phyloP scores from a whole-genome alignment of 2,329 filamentous ascomycete species.

The Rutstroemia sydowiana region DNA sequence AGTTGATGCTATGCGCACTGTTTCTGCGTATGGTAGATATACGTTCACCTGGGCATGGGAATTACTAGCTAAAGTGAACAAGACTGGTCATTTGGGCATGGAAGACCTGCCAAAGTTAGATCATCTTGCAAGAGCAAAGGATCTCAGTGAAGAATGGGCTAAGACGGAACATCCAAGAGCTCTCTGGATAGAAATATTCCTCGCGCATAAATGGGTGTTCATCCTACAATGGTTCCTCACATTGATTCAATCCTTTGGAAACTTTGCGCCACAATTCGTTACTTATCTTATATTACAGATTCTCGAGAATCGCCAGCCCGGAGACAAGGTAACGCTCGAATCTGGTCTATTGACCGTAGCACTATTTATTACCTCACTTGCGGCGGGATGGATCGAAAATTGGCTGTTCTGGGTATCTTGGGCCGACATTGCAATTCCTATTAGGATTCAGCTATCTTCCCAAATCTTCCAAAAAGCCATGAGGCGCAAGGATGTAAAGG shows the following conservation, averaged over 20 bases:
- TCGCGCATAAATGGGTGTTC: constrained; percentile 50
- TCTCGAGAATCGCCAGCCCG: constrained; percentile 48
- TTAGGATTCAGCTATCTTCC: constrained; percentile 62
- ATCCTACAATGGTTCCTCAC: constrained; percentile 52
- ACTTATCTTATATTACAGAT: constrained; percentile 58
- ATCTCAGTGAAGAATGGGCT: constrained; percentile 44
- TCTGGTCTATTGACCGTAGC: constrained; percentile 63
- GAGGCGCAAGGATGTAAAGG: constrained; percentile 69
- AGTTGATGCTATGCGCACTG: constrained; percentile 58
- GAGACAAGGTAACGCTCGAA: constrained; percentile 40
- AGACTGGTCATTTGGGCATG: constrained; percentile 53
- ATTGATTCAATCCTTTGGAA: constrained; percentile 30
- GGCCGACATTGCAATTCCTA: constrained; percentile 54
- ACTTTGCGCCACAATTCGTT: constrained; percentile 63
- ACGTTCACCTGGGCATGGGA: constrained; percentile 58
- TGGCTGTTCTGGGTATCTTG: constrained; percentile 62
- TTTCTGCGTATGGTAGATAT: constrained; percentile 52
- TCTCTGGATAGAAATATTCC: constrained; percentile 54
- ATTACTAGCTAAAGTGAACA: constrained; percentile 47
- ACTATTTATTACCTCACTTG: constrained; percentile 52
- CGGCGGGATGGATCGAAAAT: constrained; percentile 49
- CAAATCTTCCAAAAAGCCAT: constrained; percentile 72
- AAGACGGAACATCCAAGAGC: constrained; percentile 38
- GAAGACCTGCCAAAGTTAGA: constrained; percentile 56
- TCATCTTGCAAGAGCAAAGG: constrained; percentile 45